Conservation (phyloP, 2,329 filamentous ascomycete species). For the Chaetomiaceae sp. region DNA sequence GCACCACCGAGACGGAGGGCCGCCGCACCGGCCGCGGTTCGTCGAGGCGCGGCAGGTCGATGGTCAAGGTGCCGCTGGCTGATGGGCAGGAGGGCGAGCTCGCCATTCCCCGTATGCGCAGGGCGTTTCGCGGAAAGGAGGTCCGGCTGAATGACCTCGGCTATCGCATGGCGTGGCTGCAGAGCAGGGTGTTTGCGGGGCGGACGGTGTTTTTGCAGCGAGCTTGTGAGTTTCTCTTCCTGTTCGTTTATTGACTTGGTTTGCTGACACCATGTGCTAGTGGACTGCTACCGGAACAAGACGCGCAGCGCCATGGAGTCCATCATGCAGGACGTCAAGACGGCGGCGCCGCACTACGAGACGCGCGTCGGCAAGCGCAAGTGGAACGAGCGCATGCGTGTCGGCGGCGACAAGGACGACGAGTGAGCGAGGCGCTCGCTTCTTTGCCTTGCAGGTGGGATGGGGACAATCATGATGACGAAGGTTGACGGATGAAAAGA, state of each 20-base stretch:
- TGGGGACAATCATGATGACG: too few relatives aligned
- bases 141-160: slow-evolving; percentile 89
- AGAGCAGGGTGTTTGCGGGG: slow-evolving; percentile 85
- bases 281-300: slow-evolving; percentile 93
- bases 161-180: slow-evolving; percentile 94
- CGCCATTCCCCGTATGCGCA: slow-evolving; percentile 69
- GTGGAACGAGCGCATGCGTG: slow-evolving; percentile 56
- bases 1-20: slow-evolving; percentile 48
- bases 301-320: slow-evolving; percentile 77
- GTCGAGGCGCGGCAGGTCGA: slow-evolving; percentile 34
- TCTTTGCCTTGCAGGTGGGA: too few relatives aligned
- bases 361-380: slow-evolving; percentile 79
- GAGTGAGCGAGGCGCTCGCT: too few relatives aligned
- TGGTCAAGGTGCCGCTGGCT: slow-evolving; percentile 59
- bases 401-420: slow-evolving; percentile 24
- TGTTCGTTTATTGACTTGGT: neutral
- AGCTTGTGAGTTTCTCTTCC: slow-evolving; percentile 63
- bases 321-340: slow-evolving; percentile 68
- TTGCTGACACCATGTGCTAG: slow-evolving; percentile 42
- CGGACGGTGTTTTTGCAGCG: slow-evolving; percentile 84
- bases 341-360: slow-evolving; percentile 80
- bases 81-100: slow-evolving; percentile 72
- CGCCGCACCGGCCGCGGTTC: slow-evolving; percentile 35
- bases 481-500: neutral
- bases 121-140: slow-evolving; percentile 69